phyloP scores from a whole-genome alignment of 1,284 basidiomycete species.

The Cutaneotrichosporon dermatis region DNA sequence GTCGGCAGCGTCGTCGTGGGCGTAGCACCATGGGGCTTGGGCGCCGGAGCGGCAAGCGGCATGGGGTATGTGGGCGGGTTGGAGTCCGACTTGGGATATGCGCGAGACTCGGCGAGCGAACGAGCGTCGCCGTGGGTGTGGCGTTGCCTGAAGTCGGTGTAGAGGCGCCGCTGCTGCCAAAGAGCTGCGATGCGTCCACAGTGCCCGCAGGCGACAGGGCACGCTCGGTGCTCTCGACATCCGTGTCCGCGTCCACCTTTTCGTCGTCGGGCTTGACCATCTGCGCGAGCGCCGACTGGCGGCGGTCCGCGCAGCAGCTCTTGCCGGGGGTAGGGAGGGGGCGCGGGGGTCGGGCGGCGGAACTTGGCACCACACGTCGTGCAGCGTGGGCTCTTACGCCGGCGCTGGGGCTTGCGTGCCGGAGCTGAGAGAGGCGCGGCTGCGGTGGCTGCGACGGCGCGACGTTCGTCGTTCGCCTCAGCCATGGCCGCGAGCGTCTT shows the following conservation, averaged over 20 bases:
- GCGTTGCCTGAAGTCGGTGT: neutral
- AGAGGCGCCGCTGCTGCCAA: neutral
- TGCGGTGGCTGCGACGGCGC: too few species aligned
- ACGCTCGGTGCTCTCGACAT: neutral
- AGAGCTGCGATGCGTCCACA: neutral
- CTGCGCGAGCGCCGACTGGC: slow-evolving; percentile 7
- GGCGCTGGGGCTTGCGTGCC: slow-evolving; percentile 3
- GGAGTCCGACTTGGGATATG: neutral
- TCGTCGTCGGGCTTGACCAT: slow-evolving; percentile 6
- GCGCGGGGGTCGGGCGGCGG: slow-evolving; percentile 6
- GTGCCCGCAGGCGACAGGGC: slow-evolving; percentile 5
- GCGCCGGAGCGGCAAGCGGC: slow-evolving; percentile 20
- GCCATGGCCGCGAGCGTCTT: slow-evolving; percentile 2
- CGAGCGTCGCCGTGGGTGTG: neutral
- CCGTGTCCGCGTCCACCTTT: neutral
- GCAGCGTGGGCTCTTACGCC: slow-evolving; percentile 6
- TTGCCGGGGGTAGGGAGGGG: slow-evolving; percentile 12
- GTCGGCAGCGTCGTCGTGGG: slow-evolving; percentile 6
- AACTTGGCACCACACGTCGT: slow-evolving; percentile 10
- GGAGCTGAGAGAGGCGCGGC: neutral
- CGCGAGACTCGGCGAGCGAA: neutral
- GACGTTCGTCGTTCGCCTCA: neutral
- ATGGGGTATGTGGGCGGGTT: neutral
- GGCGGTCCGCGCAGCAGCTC: slow-evolving; percentile 16
- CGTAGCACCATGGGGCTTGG: slow-evolving; percentile 25